Percentiles rank a stretch among this genome's conserved stretches.
phyloP scores from a whole-genome alignment of 176 grass and related monocot species.

The Musa schizocarpa region DNA sequence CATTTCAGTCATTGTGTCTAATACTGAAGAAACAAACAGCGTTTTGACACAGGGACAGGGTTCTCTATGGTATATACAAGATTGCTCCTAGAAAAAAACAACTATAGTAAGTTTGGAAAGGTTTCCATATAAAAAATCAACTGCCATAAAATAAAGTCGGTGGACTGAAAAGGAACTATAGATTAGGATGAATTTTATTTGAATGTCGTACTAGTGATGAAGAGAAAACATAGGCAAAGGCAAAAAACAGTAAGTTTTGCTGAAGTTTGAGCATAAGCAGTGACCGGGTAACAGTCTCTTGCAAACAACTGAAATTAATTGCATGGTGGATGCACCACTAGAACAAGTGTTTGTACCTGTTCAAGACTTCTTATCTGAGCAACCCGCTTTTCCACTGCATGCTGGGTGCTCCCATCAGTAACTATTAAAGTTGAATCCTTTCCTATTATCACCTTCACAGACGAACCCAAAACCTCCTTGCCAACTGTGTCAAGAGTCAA shows the following conservation, averaged over 20 bases:
- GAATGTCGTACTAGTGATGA: not conserved
- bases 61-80: not conserved
- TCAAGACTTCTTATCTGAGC: constrained; percentile 49
- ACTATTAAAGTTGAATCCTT: constrained; percentile 89
- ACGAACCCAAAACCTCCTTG: constrained; percentile 76
- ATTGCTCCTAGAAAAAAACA: not conserved
- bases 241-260: not conserved
- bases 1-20: too few species aligned
- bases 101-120: not conserved
- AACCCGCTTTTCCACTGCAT: constrained; percentile 57
- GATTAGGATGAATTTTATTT: not conserved
- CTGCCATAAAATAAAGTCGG: not conserved
- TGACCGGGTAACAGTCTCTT: not conserved
- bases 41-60: too few species aligned
- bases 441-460: constrained; percentile 58
- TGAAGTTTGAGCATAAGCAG: not conserved
- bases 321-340: not conserved
- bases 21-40: too few species aligned
- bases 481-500: constrained; percentile 61
- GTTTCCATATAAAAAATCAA: not conserved
- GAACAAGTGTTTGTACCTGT: constrained; percentile 43
- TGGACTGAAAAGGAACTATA: not conserved
- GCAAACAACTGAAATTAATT: not conserved
- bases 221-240: not conserved
- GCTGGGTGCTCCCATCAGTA: constrained; percentile 57